Evolutionary conservation across 805 yeast genomes (phyloP).

Genomic region (Zygosaccharomyces siamensis): DNA sequence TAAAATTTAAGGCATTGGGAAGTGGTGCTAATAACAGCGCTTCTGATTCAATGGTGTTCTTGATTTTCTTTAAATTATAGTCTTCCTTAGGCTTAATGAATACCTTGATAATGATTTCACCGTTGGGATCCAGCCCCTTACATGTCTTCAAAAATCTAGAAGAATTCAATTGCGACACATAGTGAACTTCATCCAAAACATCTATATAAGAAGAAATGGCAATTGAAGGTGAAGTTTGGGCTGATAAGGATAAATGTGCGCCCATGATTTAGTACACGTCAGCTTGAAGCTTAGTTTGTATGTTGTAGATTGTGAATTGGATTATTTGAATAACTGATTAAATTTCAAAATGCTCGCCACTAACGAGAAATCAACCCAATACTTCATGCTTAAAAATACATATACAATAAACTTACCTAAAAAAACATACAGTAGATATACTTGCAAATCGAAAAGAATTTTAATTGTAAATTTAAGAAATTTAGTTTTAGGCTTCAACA

Average conservation of each 20-base stretch:
- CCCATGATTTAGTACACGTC: constrained; percentile 57
- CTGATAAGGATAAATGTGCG: constrained; percentile 73
- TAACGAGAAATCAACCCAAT: not conserved
- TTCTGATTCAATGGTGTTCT: constrained; percentile 36
- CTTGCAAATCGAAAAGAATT: too few relatives aligned
- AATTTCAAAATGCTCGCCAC: not conserved
- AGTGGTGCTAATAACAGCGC: constrained; percentile 40
- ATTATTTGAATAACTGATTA: not conserved
- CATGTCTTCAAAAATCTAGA: constrained; percentile 84
- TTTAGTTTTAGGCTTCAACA: too few relatives aligned
- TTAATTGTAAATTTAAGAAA: too few relatives aligned
- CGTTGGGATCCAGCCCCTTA: constrained; percentile 68
- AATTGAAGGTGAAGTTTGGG: constrained; percentile 89
- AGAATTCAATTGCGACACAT: constrained; percentile 68
- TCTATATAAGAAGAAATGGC: constrained; percentile 87
- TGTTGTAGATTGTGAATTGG: not conserved
- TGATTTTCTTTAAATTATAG: constrained; percentile 20
- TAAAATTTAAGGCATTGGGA: constrained; percentile 66
- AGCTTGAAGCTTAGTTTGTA: constrained; percentile 57
- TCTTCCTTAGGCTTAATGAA: constrained; percentile 62
- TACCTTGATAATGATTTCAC: constrained; percentile 71
- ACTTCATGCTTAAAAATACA: not conserved
- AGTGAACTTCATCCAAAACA: constrained; percentile 69
- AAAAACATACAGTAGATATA: not conserved
- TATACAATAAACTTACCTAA: not conserved